Percentiles rank a stretch among this genome's conserved stretches.
Conservation (phyloP, 1,284 basidiomycete species). For the Leccinum griseonigrum region DNA sequence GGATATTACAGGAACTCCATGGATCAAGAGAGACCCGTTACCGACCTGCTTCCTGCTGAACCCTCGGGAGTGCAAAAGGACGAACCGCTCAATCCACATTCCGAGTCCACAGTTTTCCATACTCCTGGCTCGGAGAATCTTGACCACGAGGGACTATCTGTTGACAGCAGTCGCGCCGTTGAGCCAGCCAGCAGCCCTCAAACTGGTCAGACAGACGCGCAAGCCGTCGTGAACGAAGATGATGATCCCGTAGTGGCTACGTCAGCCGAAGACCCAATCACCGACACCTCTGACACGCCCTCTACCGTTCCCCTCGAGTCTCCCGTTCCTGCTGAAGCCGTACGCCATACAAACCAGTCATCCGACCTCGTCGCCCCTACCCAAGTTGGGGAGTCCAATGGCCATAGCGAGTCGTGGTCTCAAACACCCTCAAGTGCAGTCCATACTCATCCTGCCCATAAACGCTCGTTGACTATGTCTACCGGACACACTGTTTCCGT, state of each 20-base stretch:
- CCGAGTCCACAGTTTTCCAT: conserved; percentile 8
- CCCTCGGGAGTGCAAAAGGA: conserved; percentile 4
- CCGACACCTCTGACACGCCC: neutral
- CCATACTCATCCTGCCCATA: conserved; percentile 33
- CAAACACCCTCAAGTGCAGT: conserved; percentile 19
- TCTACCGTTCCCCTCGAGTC: conserved; percentile 4
- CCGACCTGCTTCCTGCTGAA: conserved; percentile 8
- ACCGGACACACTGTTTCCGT: conserved; percentile 71
- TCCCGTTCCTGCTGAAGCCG: conserved; percentile 8
- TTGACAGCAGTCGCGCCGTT: neutral
- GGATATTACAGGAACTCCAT: conserved; percentile 10
- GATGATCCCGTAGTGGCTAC: neutral
- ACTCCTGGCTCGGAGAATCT: neutral
- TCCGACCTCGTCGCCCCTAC: conserved; percentile 6
- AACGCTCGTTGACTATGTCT: conserved; percentile 69
- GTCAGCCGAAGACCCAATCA: conserved; percentile 1
- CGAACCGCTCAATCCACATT: conserved; percentile 5
- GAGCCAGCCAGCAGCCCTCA: conserved; percentile 3
- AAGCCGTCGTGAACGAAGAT: conserved; percentile 2
- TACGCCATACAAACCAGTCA: conserved; percentile 2
- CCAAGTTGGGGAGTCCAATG: conserved; percentile 12
- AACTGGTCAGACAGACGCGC: neutral
- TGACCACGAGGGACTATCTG: neutral
- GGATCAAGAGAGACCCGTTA: conserved; percentile 15
- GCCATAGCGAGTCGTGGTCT: conserved; percentile 11